These are phyloP conservation scores for Wilcoxina mikolae DNA, from an alignment of 495 filamentous ascomycete genomes.

Conservation along the genomic window DNA sequence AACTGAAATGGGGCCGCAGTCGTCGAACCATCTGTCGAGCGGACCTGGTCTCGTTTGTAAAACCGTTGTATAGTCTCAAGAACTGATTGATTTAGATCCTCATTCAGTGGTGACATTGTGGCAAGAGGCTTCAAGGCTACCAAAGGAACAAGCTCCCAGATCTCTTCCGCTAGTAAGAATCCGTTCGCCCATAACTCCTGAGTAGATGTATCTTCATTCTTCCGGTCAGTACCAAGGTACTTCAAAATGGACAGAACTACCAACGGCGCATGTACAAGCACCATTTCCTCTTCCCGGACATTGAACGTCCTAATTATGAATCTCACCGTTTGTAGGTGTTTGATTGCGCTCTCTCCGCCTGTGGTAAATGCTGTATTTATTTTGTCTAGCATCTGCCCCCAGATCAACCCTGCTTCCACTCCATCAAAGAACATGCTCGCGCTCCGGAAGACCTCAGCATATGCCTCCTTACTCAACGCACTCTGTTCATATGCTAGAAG, in stretches of 20 bases:
- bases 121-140: conserved; percentile 44
- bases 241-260: conserved; percentile 52
- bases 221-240: conserved; percentile 37
- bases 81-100: conserved; percentile 28
- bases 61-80: conserved; percentile 48
- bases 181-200: conserved; percentile 22
- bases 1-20: conserved; percentile 14
- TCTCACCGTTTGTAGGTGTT: conserved; percentile 54
- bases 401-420: conserved; percentile 86
- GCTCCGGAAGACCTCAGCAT: conserved; percentile 77
- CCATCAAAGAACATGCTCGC: conserved; percentile 95
- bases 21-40: conserved; percentile 4
- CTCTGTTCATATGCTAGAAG: conserved; percentile 53
- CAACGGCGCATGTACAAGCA: conserved; percentile 67
- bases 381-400: conserved; percentile 57
- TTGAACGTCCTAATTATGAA: conserved; percentile 87
- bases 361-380: conserved; percentile 43
- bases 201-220: conserved; percentile 9
- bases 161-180: conserved; percentile 38
- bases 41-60: conserved; percentile 44
- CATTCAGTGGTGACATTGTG: conserved; percentile 25
- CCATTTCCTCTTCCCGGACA: conserved; percentile 76
- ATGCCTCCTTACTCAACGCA: conserved; percentile 46
- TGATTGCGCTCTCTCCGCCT: conserved; percentile 30
- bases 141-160: conserved; percentile 55